A percentile compares a stretch with the other conserved stretches of the same genome.
phyloP scores from a whole-genome alignment of 805 yeast species.

The Lachancea mirantina region DNA sequence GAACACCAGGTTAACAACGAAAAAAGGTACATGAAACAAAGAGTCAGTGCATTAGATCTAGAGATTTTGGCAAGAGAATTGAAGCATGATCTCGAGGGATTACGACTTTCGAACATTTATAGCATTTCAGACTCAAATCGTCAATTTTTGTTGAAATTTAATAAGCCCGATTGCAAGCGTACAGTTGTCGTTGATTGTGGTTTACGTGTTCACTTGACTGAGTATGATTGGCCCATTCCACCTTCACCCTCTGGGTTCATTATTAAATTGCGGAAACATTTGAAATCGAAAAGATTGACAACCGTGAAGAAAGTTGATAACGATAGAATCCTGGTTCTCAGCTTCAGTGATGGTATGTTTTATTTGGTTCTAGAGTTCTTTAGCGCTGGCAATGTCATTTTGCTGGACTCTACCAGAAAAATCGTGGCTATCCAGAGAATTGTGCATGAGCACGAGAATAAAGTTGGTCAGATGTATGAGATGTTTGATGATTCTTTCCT shows the following conservation, averaged over 20 bases:
- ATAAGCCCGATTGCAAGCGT: constrained; percentile 74
- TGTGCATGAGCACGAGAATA: constrained; percentile 65
- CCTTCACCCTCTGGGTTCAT: constrained; percentile 82
- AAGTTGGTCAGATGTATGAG: constrained; percentile 64
- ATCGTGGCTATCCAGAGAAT: constrained; percentile 71
- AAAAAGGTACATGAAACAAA: constrained; percentile 57
- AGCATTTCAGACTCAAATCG: constrained; percentile 65
- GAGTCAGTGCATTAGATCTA: constrained; percentile 79
- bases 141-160: constrained; percentile 72
- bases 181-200: constrained; percentile 81
- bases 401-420: constrained; percentile 60
- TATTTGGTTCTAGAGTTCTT: constrained; percentile 84
- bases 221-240: constrained; percentile 72
- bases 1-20: not conserved
- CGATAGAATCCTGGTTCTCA: constrained; percentile 77
- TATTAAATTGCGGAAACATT: constrained; percentile 75
- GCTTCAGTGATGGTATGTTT: constrained; percentile 74
- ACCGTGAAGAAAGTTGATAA: constrained; percentile 64
- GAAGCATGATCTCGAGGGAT: constrained; percentile 46
- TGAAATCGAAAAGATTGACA: constrained; percentile 72
- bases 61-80: constrained; percentile 66
- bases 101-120: constrained; percentile 77
- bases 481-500: constrained; percentile 53
- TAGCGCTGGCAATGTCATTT: constrained; percentile 86
- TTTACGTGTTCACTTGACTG: constrained; percentile 68